Conservation (phyloP, 352 stramenopile species). For the Globisporangium nagaii region DNA sequence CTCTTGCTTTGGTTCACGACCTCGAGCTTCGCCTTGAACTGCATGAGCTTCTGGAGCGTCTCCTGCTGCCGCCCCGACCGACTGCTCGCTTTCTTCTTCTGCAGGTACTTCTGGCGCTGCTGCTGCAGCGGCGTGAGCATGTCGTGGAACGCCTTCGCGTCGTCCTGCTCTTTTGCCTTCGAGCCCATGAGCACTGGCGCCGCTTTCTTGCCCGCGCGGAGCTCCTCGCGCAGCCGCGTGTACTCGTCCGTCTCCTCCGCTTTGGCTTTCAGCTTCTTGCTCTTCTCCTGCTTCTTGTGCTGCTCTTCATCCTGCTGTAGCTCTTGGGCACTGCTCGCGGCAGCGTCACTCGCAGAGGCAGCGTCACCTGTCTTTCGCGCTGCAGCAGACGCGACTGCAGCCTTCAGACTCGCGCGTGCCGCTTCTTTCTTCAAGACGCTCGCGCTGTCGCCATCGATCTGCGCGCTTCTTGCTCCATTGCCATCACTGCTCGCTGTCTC, state of each 20-base stretch:
- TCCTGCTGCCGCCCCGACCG: constrained; percentile 55
- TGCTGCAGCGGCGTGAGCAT: constrained; percentile 77
- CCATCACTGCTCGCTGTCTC: constrained; percentile 5
- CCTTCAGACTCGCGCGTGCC: constrained; percentile 14
- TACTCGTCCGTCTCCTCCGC: constrained; percentile 54
- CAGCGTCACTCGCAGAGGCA: background rate
- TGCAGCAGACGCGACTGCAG: constrained; percentile 3
- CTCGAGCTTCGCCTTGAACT: constrained; percentile 53
- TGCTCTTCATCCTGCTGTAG: background rate
- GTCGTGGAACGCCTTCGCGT: constrained; percentile 48
- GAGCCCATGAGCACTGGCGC: constrained; percentile 45
- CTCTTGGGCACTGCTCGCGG: background rate
- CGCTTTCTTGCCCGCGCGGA: constrained; percentile 59
- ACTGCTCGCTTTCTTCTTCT: constrained; percentile 51
- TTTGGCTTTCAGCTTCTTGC: constrained; percentile 9
- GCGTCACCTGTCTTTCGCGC: background rate
- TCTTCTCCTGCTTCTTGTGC: constrained; percentile 1
- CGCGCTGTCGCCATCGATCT: background rate
- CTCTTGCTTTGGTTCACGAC: constrained; percentile 26
- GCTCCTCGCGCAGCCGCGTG: constrained; percentile 54
- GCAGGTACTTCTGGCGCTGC: constrained; percentile 64
- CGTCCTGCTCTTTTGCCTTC: constrained; percentile 53
- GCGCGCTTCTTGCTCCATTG: background rate
- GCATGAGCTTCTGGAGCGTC: constrained; percentile 60
- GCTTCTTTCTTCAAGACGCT: constrained; percentile 21